A percentile compares a stretch with the other conserved stretches of the same genome.
These are phyloP conservation scores for Anacardium occidentale DNA, from an alignment of 345 rosid genomes.

Conservation along the genomic window DNA sequence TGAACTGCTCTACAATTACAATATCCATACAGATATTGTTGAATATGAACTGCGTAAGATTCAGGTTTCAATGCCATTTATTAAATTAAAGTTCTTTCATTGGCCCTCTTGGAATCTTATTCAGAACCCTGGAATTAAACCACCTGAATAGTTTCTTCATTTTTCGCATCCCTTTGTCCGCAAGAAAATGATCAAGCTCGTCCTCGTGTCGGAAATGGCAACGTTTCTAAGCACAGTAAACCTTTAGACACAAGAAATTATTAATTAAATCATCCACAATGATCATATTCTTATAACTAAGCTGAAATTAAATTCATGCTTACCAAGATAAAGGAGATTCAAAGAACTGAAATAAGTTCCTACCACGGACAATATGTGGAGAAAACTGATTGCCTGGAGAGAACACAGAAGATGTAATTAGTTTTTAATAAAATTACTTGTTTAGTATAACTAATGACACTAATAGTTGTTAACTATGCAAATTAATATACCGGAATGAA, in stretches of 20 bases:
- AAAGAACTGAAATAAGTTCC: constrained; percentile 71
- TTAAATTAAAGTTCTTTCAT: constrained; percentile 32
- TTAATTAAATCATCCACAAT: not conserved
- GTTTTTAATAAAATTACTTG: not conserved
- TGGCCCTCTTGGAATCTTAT: constrained; percentile 82
- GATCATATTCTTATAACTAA: too few relatives aligned
- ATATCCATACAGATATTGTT: not conserved
- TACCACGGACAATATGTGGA: constrained; percentile 63
- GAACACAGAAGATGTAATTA: not conserved
- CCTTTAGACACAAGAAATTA: constrained; percentile 27
- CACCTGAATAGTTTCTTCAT: constrained; percentile 42
- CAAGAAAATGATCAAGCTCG: constrained; percentile 52
- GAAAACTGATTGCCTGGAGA: constrained; percentile 42
- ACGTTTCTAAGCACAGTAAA: constrained; percentile 46
- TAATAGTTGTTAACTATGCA: not conserved
- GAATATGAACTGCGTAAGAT: too few relatives aligned
- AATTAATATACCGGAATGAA: constrained; percentile 45
- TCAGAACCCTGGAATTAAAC: constrained; percentile 56
- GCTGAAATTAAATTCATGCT: constrained; percentile 13
- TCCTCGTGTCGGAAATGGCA: constrained; percentile 65
- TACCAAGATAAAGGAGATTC: constrained; percentile 76
- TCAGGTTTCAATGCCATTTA: too few relatives aligned
- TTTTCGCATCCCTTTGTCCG: constrained; percentile 30
- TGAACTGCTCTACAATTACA: not conserved
- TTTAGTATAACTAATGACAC: too few relatives aligned